Percentiles rank a stretch among this genome's conserved stretches.
Evolutionary conservation across 2,329 filamentous ascomycete species (phyloP).

Genomic region (Colletotrichum simmondsii): DNA sequence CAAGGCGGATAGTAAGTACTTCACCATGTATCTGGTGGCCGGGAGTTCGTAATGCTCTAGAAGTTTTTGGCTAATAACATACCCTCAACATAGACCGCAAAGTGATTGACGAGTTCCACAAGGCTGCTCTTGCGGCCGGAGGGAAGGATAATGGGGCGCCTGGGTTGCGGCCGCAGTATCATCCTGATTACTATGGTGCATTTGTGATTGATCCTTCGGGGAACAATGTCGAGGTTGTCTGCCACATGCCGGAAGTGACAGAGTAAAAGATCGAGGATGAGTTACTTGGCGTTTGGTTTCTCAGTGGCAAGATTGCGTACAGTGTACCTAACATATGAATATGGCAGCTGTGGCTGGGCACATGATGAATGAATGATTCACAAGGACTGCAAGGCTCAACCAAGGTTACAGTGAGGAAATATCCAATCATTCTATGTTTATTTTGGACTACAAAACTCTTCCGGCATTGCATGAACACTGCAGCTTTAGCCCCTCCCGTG

Average conservation of each 20-base stretch:
- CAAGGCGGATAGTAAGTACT: constrained; percentile 41
- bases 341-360: too few species aligned
- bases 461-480: too few species aligned
- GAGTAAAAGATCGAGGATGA: background rate
- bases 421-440: too few species aligned
- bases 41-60: too few species aligned
- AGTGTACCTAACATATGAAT: too few species aligned
- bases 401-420: too few species aligned
- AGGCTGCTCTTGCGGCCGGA: constrained; percentile 52
- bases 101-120: constrained; percentile 56
- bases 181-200: constrained; percentile 59
- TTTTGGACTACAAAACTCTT: too few species aligned
- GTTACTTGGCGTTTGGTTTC: background rate
- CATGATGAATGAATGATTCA: too few species aligned
- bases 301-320: background rate
- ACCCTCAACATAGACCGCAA: constrained; percentile 45
- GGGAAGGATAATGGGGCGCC: constrained; percentile 61
- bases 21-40: background rate
- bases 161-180: constrained; percentile 55
- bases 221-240: constrained; percentile 63
- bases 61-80: too few species aligned
- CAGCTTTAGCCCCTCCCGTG: too few species aligned
- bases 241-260: constrained; percentile 31
- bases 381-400: too few species aligned
- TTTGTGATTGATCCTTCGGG: constrained; percentile 62